Evolutionary conservation across 768 basidiomycete species (phyloP).

Genomic region (Naganishia friedmannii): DNA sequence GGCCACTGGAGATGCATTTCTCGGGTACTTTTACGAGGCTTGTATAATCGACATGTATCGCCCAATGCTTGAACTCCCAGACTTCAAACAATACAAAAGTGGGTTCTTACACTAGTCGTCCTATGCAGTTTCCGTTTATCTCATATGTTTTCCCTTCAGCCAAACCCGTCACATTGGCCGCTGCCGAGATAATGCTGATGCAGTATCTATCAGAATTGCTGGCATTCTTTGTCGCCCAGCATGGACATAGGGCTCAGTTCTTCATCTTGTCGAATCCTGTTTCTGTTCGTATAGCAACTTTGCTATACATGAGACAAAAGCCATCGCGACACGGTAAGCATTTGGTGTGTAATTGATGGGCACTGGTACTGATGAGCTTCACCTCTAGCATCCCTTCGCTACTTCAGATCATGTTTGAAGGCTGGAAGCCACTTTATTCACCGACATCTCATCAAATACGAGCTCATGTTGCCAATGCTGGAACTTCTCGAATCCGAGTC

Average conservation of each 20-base stretch:
- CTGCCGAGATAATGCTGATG: conserved; percentile 77
- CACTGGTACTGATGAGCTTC: conserved; percentile 23
- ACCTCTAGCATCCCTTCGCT: conserved; percentile 76
- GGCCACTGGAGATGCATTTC: conserved; percentile 78
- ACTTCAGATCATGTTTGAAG: conserved; percentile 79
- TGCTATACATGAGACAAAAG: conserved; percentile 81
- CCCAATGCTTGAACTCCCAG: conserved; percentile 72
- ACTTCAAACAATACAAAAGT: conserved; percentile 61
- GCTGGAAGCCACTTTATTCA: conserved; percentile 66
- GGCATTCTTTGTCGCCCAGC: conserved; percentile 81
- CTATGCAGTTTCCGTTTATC: neutral
- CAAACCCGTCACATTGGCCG: conserved; percentile 46
- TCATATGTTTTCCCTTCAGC: conserved; percentile 12
- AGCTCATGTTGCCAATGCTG: conserved; percentile 76
- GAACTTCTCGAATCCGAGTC: conserved; percentile 80
- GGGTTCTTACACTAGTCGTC: conserved; percentile 32
- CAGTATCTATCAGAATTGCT: conserved; percentile 87
- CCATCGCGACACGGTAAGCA: conserved; percentile 82
- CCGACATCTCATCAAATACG: conserved; percentile 74
- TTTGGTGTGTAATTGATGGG: conserved; percentile 30
- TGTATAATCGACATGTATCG: conserved; percentile 74
- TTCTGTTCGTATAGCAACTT: conserved; percentile 66
- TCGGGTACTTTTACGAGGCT: conserved; percentile 85
- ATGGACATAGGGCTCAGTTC: conserved; percentile 87
- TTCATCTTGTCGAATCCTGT: conserved; percentile 79